Conservation (phyloP, 2,329 filamentous ascomycete species). For the Neonectria neomacrospora region DNA sequence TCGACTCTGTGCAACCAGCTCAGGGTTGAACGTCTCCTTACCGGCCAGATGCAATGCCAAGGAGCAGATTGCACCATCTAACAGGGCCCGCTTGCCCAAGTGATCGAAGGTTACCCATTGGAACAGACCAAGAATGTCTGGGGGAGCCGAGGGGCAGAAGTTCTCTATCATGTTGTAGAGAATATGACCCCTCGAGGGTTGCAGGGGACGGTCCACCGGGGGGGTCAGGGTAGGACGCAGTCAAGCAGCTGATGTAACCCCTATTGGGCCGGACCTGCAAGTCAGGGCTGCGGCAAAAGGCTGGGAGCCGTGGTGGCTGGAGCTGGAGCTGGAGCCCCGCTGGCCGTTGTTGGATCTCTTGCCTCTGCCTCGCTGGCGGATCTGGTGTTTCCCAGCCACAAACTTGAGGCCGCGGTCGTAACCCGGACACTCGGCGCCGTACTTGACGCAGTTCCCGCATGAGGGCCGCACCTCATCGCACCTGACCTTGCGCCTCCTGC, state of each 20-base stretch:
- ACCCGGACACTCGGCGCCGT: slow-evolving; percentile 53
- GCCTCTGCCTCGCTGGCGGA: slow-evolving; percentile 47
- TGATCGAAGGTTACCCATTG: slow-evolving; percentile 42
- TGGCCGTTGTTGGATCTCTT: slow-evolving; percentile 24
- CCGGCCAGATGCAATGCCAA: slow-evolving; percentile 53
- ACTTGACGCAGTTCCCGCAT: slow-evolving; percentile 54
- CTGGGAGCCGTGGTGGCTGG: slow-evolving; percentile 32
- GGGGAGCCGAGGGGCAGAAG: slow-evolving; percentile 35
- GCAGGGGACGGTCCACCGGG: slow-evolving; percentile 25
- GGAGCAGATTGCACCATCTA: slow-evolving; percentile 54
- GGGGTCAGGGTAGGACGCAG: slow-evolving; percentile 21
- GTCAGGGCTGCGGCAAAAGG: slow-evolving; percentile 9
- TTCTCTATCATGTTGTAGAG: slow-evolving; percentile 47
- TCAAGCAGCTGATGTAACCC: slow-evolving; percentile 19
- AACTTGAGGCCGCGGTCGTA: slow-evolving; percentile 54
- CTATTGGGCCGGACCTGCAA: slow-evolving; percentile 1
- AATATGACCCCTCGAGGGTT: slow-evolving; percentile 45
- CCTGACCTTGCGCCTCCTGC: slow-evolving; percentile 55
- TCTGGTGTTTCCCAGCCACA: slow-evolving; percentile 52
- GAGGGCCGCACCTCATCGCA: slow-evolving; percentile 58
- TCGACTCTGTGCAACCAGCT: slow-evolving; percentile 50
- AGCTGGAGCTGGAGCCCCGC: slow-evolving; percentile 18
- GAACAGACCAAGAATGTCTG: slow-evolving; percentile 42
- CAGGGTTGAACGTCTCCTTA: slow-evolving; percentile 47
- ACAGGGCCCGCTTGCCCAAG: slow-evolving; percentile 49